A percentile compares a stretch with the other conserved stretches of the same genome.
Conservation (phyloP, 495 filamentous ascomycete genomes). For the Pseudomonodictys pantanalensis region DNA sequence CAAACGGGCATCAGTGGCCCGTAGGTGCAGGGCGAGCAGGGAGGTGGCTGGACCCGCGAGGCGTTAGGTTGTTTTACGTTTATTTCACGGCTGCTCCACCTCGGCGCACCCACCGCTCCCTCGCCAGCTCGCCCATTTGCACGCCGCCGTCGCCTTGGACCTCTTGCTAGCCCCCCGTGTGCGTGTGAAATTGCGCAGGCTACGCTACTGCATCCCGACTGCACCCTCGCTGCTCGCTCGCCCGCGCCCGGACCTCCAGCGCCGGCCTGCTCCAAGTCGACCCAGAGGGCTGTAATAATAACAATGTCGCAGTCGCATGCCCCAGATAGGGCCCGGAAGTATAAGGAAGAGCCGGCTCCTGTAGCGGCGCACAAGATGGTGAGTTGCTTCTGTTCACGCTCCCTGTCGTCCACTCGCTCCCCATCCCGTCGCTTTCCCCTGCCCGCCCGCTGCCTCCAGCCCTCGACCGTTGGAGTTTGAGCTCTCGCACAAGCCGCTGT, state of each 20-base stretch:
- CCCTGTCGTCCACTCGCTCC: neutral
- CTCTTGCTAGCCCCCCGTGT: neutral
- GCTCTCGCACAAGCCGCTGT: constrained; percentile 15
- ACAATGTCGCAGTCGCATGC: constrained; percentile 40
- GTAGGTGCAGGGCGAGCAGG: constrained; percentile 18
- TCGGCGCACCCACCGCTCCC: neutral
- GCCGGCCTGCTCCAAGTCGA: constrained; percentile 13
- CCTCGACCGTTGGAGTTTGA: constrained; percentile 24
- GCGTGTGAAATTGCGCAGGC: constrained; percentile 31
- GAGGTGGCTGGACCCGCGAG: constrained; percentile 26
- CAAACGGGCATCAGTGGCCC: constrained; percentile 3
- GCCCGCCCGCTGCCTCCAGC: neutral
- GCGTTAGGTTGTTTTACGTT: constrained; percentile 31
- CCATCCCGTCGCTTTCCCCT: constrained; percentile 6
- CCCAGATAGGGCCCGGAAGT: constrained; percentile 36
- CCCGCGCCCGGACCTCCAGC: constrained; percentile 21
- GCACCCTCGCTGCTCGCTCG: constrained; percentile 20
- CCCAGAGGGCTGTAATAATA: constrained; percentile 31
- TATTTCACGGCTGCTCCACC: constrained; percentile 31
- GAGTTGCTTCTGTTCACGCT: constrained; percentile 32
- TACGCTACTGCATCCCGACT: constrained; percentile 24
- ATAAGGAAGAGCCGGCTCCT: constrained; percentile 43
- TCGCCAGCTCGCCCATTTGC: neutral
- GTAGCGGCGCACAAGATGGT: constrained; percentile 38
- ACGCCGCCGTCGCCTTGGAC: neutral